Evolutionary conservation across 1,139 yeast genomes (phyloP), one percentile per base, ranked within the genome.

Genomic region (Magnusiomyces clavatus): DNA sequence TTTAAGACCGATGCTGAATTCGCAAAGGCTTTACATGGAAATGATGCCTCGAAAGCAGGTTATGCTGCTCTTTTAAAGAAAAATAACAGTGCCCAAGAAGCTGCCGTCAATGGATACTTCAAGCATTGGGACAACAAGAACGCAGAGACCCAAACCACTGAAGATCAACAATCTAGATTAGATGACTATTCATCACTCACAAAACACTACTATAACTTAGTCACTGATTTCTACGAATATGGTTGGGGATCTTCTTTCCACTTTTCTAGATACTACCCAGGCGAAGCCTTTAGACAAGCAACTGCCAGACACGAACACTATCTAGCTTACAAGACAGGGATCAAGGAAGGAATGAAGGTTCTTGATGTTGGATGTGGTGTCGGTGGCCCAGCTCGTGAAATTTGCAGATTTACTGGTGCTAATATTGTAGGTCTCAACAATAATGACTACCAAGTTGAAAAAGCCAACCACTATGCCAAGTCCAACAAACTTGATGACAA

Each of bases 171-270:
- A 59, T 79, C 80, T 62, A 82, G 97, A 71, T 74, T 87, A 58
- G 78, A 77, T 46, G 96, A 87, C 70, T 92, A 92, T 74, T 86
- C 95, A 54, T 82, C 85, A 63, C 80, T 89, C 63, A 92, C 98
- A 54, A 92, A 87, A 70, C 96, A 94, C 67, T 92, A 89, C 77
- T 92, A 92, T 76, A 92, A 92, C 75, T 81, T 92, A 68, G 97
- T 88, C 51, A 90, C 98, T 41, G 98, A 92, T 71, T 87, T 79
- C 62, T 92, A 92, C 76, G 98, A 92, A 75, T 92, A 92, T 71
- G 98, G 98, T 47, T 92, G 98, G 98, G 98, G 98, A 58, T 80
- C 96, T 24, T 87, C 96, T n/a, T 92, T 92, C 87, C 98, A 92
- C 71, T 92, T 92, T 69, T 87, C 96, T 46, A 81, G 96, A 64